phyloP scores from a whole-genome alignment of 163 green algal species.

The Scenedesmus sp. region DNA sequence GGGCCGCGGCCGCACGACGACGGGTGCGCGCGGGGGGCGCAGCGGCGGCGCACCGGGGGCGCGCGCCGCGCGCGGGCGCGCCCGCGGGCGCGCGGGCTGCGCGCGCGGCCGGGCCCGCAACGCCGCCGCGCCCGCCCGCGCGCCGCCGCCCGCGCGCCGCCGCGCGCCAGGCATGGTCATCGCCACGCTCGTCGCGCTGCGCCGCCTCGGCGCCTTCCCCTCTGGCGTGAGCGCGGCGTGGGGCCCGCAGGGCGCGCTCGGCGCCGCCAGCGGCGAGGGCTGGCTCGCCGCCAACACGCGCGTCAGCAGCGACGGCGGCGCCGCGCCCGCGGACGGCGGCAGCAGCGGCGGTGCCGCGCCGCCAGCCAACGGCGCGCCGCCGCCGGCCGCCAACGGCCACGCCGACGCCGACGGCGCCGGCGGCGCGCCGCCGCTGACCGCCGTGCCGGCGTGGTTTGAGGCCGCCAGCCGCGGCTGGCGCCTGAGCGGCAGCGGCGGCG shows the following conservation, averaged over 20 bases:
- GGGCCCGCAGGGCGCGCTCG: not conserved
- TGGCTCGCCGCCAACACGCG: not conserved
- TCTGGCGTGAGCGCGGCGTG: not conserved
- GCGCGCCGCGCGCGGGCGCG: no score
- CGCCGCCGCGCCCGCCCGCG: not conserved
- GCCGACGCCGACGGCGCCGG: not conserved
- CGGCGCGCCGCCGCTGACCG: not conserved
- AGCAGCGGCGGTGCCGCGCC: not conserved
- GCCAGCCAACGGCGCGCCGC: no score
- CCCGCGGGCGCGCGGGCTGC: not conserved
- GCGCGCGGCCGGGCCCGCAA: not conserved
- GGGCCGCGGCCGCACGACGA: conserved; percentile 94
- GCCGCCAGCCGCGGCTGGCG: not conserved
- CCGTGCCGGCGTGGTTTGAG: conserved; percentile 74
- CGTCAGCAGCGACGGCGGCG: no score
- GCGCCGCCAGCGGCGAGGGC: conserved; percentile 7
- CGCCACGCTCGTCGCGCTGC: conserved; percentile 80
- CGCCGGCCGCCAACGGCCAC: not conserved
- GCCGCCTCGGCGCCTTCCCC: conserved; percentile 48
- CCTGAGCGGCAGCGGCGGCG: conserved; percentile 16
- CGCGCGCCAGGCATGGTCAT: conserved; percentile 87
- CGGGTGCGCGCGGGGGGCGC: conserved; percentile 36
- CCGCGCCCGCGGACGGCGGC: not conserved
- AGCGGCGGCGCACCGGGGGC: not conserved
- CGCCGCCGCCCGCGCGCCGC: not conserved